Evolutionary conservation across 108 stramenopile species (phyloP), one percentile per base, ranked within the genome.

Genomic region (Cyclotella distinguenda): DNA sequence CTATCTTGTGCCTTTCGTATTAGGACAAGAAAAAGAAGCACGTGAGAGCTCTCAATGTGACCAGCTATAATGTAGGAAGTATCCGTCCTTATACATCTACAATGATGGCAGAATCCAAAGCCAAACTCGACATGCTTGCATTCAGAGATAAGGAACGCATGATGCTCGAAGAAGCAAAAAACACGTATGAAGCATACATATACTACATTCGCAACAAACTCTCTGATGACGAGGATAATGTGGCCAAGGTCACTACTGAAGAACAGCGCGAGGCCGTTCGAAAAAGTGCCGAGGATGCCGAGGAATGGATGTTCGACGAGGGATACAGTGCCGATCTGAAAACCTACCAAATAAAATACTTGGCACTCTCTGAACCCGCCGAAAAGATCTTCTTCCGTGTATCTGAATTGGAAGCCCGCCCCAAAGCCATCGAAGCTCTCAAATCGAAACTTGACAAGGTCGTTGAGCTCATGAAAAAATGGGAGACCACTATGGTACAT

Each of bases 231-330:
- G 91, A 87, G 48, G 94, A 97, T 26, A 65, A 80, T 11, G 57
- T 98, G 55, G 71, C 51, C 59, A 68, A 74, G 64, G 90, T 99
- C 15, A 86, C 94, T 7, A 96, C 94, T 9, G 95, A 97, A 33
- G 96, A 96, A 58, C 97, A 98, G 68, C 86, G 96, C 22, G 91
- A 91, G 58, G 90, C 89, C 33, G 66, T 96, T 49, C 57, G 66
- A 16, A 79, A 88, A 35, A 51, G 84, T 42, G 84, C 90, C 16
- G 69, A 84, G 27, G 91, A 82, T 45, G 85, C 87, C 10, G 95
- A 96, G 73, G 97, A 98, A 7, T 99, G 99, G 99, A 81, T 99
- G 66, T 94, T 97, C 57, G 97, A 96, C 52, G 97, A 97, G 19
- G 98, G 95, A 35, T 89, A 84, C 76, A 80, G 72, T 64, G 94